Conservation (phyloP, 495 filamentous ascomycete genomes). For the Penicillium paradoxum region DNA sequence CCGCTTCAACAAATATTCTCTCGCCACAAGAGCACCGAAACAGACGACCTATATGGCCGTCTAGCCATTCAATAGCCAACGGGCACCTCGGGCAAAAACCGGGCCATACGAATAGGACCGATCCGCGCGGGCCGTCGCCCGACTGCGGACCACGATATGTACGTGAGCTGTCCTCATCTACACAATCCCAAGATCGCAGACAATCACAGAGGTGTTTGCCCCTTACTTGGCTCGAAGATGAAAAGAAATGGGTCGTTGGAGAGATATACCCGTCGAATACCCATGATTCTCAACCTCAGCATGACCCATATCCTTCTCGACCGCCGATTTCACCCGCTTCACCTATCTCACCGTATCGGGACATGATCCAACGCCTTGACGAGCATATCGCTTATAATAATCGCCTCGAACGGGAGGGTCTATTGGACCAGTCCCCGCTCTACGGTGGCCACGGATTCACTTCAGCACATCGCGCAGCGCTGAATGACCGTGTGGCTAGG, state of each 20-base stretch:
- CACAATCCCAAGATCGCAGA: neutral
- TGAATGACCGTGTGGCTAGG: neutral
- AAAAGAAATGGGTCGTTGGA: slow-evolving; percentile 12
- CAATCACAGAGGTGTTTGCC: neutral
- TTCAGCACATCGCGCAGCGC: neutral
- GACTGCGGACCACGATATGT: slow-evolving; percentile 1
- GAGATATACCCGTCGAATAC: neutral
- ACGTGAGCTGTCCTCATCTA: neutral
- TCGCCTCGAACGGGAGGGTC: neutral
- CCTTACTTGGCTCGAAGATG: slow-evolving; percentile 15
- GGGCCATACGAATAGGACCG: slow-evolving; percentile 1
- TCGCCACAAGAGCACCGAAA: neutral
- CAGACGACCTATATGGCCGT: neutral
- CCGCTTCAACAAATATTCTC: slow-evolving; percentile 7
- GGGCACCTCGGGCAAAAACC: neutral
- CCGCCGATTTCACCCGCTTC: neutral
- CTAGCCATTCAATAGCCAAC: neutral
- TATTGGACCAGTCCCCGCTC: neutral
- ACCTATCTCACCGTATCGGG: neutral
- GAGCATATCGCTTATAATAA: neutral
- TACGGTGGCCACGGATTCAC: slow-evolving; percentile 1
- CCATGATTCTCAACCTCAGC: neutral
- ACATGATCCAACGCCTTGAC: neutral
- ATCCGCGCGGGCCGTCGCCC: neutral
- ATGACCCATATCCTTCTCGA: neutral